Evolutionary conservation across 345 rosid species (phyloP), one percentile per base, ranked within the genome.

Genomic region (Brassica juncea): DNA sequence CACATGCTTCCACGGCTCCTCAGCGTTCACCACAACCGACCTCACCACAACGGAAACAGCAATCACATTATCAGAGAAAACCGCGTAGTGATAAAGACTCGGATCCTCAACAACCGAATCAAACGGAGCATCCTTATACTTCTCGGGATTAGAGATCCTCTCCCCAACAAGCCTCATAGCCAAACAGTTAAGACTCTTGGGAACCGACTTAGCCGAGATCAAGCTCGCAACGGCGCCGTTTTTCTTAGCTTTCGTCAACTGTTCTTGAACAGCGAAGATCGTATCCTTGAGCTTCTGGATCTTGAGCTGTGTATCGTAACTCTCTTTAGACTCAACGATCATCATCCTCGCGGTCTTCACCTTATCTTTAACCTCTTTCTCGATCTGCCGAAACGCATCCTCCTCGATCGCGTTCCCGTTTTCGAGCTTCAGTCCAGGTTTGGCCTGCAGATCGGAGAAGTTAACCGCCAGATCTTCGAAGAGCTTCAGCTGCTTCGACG

Each of bases 101-200:
- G 92, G 91, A 81, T 92, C 97, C 80, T 90, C 98, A 3, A 85
- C 85, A 69, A 89, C 95, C 8, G 86, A 69, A 3, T 77, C 83
- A 8, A 84, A 84, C 27, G 82, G 85, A 49, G 86, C 89, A 37
- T 91, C 97, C 47, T 72, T 81, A 49, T 94, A 94, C 82, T 86
- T 94, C 14, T 88, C 89, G 0, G 97, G 97, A 82, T 89, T 85
- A 0, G 91, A 78, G 80, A 94, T 86, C 84, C 91, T 89, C 85
- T 94, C 98, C 80, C 84, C 98, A 37, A 94, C 91, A 66, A 94
- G 91, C 83, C 98, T 86, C 98, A 94, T 94, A 1, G 94, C 98
- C 87, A 94, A 80, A 75, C 98, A 94, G 86, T 91, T 93, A 85
- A 94, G 85, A 81, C 98, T 94, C 85, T 94, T 94, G 0, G 98